phyloP scores from a whole-genome alignment of 495 filamentous ascomycete species.

The Penicillium alfredii region DNA sequence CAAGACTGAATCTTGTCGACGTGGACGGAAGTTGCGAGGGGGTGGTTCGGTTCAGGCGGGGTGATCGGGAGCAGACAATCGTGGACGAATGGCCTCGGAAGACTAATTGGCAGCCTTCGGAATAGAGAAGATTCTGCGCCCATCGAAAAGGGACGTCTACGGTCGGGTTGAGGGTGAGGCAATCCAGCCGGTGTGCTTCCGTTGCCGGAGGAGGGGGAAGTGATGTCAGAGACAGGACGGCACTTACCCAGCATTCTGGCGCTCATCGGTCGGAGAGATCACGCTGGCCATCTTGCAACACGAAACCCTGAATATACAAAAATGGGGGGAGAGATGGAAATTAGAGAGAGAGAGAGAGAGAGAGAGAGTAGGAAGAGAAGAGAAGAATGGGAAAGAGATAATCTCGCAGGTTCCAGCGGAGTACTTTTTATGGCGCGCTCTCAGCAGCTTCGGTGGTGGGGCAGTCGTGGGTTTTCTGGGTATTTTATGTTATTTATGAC shows the following conservation, averaged over 20 bases:
- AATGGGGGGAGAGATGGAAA: slow-evolving; percentile 10
- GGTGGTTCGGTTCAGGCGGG: slow-evolving; percentile 17
- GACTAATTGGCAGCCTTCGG: background rate
- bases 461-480: slow-evolving; percentile 18
- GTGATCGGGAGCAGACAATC: slow-evolving; percentile 5
- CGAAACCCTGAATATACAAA: slow-evolving; percentile 17
- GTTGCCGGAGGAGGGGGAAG: slow-evolving; percentile 29
- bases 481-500: slow-evolving; percentile 23
- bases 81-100: background rate
- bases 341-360: slow-evolving; percentile 16
- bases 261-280: slow-evolving; percentile 55
- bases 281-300: slow-evolving; percentile 54
- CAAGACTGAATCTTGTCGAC: slow-evolving; percentile 1
- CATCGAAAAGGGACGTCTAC: slow-evolving; percentile 1
- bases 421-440: slow-evolving; percentile 30
- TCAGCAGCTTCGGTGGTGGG: slow-evolving; percentile 23
- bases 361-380: slow-evolving; percentile 7
- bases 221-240: slow-evolving; percentile 42
- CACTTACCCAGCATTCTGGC: slow-evolving; percentile 61
- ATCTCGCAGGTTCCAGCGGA: slow-evolving; percentile 36
- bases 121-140: slow-evolving; percentile 1
- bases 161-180: slow-evolving; percentile 15
- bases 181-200: slow-evolving; percentile 16
- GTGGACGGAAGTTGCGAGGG: slow-evolving; percentile 15
- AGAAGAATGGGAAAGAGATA: slow-evolving; percentile 13